Percentiles rank a stretch among this genome's conserved stretches.
These are phyloP conservation scores for Fusarium nanum DNA, from an alignment of 2,329 filamentous ascomycete genomes.

Conservation along the genomic window DNA sequence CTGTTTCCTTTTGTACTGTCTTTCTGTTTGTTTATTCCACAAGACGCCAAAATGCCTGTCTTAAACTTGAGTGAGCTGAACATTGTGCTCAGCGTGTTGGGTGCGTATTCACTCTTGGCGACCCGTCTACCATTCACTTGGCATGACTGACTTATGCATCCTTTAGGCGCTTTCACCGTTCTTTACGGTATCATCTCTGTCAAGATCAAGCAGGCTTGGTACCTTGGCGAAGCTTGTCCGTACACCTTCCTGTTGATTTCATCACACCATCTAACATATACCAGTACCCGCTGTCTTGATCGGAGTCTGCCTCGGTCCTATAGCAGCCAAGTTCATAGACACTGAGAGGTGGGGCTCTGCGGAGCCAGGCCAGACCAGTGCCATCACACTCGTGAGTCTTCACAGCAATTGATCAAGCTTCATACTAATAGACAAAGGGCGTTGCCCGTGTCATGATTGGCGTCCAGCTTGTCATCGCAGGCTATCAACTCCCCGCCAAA, in stretches of 20 bases:
- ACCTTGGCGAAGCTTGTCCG: constrained; percentile 65
- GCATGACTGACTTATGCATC: constrained; percentile 54
- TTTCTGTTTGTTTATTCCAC: background rate
- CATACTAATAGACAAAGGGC: constrained; percentile 43
- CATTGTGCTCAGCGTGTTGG: constrained; percentile 59
- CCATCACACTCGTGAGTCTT: constrained; percentile 54
- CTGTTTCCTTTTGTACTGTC: background rate
- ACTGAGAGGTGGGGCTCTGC: constrained; percentile 47
- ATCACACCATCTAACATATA: background rate
- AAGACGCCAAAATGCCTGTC: constrained; percentile 20
- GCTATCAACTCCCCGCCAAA: constrained; percentile 69
- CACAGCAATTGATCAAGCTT: fast-evolving
- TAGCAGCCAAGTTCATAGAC: constrained; percentile 65
- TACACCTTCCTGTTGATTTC: constrained; percentile 46
- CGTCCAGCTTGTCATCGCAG: constrained; percentile 70
- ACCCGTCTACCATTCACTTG: constrained; percentile 52
- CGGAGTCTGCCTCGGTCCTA: constrained; percentile 65
- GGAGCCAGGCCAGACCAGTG: constrained; percentile 48
- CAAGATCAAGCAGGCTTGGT: constrained; percentile 65
- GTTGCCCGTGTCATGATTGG: constrained; percentile 70
- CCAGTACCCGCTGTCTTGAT: constrained; percentile 66
- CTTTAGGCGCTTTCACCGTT: constrained; percentile 59
- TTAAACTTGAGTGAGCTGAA: constrained; percentile 65
- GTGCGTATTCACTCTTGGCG: constrained; percentile 55
- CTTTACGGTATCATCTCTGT: constrained; percentile 63